A percentile compares a stretch with the other conserved stretches of the same genome.
Evolutionary conservation across 352 stramenopile species (phyloP).

Genomic region (Globisporangium middletonii): DNA sequence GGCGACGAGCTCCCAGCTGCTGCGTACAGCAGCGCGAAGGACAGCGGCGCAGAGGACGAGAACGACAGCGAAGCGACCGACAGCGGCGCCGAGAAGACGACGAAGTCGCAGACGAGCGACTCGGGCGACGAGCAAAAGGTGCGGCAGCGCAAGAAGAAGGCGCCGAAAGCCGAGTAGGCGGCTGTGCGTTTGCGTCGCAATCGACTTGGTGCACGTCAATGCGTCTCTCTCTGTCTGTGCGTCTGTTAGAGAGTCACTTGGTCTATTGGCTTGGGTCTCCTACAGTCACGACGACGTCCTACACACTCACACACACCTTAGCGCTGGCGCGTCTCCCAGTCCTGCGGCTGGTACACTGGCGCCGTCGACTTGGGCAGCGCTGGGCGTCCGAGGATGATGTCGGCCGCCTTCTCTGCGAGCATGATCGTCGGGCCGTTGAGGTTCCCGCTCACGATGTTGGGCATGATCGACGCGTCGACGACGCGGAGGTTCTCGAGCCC

Average conservation of each 20-base stretch:
- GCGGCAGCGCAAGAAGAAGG: slow-evolving; percentile 76
- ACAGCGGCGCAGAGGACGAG: slow-evolving; percentile 19
- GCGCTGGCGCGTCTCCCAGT: slow-evolving; percentile 72
- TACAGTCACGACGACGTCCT: background rate
- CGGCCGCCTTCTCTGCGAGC: slow-evolving; percentile 90
- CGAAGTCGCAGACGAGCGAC: slow-evolving; percentile 21
- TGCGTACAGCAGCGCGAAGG: slow-evolving; percentile 14
- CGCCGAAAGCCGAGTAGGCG: slow-evolving; percentile 55
- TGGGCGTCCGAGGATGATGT: slow-evolving; percentile 85
- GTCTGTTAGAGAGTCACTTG: background rate
- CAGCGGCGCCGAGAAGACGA: slow-evolving; percentile 17
- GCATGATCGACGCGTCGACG: slow-evolving; percentile 92
- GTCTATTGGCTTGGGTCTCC: background rate
- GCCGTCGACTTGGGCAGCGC: slow-evolving; percentile 67
- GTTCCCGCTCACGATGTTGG: slow-evolving; percentile 93
- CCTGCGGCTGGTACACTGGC: slow-evolving; percentile 60
- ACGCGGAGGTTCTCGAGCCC: slow-evolving; percentile 86
- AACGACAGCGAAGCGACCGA: slow-evolving; percentile 27
- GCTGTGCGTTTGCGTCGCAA: background rate
- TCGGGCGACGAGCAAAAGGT: slow-evolving; percentile 36
- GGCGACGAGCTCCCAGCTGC: slow-evolving; percentile 18
- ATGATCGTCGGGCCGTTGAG: slow-evolving; percentile 93
- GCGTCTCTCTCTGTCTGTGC: too few relatives aligned
- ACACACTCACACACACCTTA: slow-evolving; percentile 21
- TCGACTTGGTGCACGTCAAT: background rate